Evolutionary conservation across 1,284 basidiomycete genomes (phyloP).

Genomic region (Agaricales sp.): DNA sequence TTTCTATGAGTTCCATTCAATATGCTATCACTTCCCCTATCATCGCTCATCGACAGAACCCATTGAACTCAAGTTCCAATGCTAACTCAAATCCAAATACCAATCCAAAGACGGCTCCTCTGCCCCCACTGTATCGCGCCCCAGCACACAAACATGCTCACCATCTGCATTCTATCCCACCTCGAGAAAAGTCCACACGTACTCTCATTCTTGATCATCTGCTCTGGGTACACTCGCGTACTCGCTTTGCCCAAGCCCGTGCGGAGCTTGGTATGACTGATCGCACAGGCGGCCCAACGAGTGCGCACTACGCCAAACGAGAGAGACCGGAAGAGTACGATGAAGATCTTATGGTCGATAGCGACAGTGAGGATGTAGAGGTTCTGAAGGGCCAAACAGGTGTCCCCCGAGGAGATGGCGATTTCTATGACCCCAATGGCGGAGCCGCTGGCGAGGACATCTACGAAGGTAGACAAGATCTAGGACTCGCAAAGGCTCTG

Average conservation of each 20-base stretch:
- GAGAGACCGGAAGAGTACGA: constrained; percentile 64
- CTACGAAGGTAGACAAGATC: constrained; percentile 38
- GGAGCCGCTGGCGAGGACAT: constrained; percentile 20
- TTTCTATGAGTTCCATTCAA: too few relatives aligned
- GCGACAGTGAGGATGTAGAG: constrained; percentile 51
- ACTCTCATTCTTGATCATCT: constrained; percentile 78
- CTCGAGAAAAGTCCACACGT: constrained; percentile 67
- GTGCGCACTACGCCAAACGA: constrained; percentile 45
- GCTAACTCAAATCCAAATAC: too few relatives aligned
- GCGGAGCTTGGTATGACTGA: constrained; percentile 77
- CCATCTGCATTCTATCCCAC: constrained; percentile 37
- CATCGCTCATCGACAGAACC: too few relatives aligned
- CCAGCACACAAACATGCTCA: constrained; percentile 28
- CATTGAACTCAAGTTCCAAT: too few relatives aligned
- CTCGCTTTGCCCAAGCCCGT: constrained; percentile 71
- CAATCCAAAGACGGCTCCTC: not conserved
- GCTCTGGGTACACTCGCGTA: constrained; percentile 71
- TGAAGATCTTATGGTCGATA: constrained; percentile 53
- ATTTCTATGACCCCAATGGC: constrained; percentile 49
- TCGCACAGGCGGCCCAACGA: constrained; percentile 53
- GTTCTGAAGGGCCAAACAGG: constrained; percentile 43
- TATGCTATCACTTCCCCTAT: too few relatives aligned
- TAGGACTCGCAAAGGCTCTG: constrained; percentile 48
- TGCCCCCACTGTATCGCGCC: constrained; percentile 11
- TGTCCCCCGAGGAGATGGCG: constrained; percentile 37